Base-by-base conservation (phyloP, 2,329 filamentous ascomycete genomes). In the Ceratocystis lukuohia region DNA sequence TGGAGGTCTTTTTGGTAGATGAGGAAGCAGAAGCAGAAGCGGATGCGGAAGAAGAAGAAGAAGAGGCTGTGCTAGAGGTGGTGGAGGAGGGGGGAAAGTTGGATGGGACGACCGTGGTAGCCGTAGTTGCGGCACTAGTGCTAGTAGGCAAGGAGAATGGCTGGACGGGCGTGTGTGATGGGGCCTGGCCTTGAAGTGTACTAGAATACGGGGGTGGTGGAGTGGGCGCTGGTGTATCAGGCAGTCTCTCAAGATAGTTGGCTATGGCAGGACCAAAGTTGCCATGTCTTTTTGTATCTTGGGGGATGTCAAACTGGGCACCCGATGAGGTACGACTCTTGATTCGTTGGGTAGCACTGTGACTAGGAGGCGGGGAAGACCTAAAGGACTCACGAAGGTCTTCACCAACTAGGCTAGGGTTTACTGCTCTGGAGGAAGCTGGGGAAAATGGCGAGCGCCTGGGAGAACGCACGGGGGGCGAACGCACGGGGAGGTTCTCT, bases 171-270 rank as follows among this genome's bases (percentile, higher is more conserved):
- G n/a, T 8, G 15, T 37, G 56, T 22, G 25, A 10, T n/a, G 48
- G 20, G n/a, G 25, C 20, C 2, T 59, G 25, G 56, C 33, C 56
- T 59, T 37, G 56, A n/a, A 59, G 28, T n/a, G 56, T 59, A 57
- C 30, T 12, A 41, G 48, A 45, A 41, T 44, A 20, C 7, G 48
- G 25, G 17, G 66, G 66, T 12, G 63, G 66, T 15, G 66, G 66
- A 10, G 66, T 68, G 28, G 66, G 63, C 15, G 66, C 66, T 30
- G 66, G 66, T 4, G 66, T 68, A 20, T 63, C 64, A 20, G 66
- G 66, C 12, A 63, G 64, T 37, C 61, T 37, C 17, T 65, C 37
- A n/a, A 61, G 44, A 22, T 64, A 64, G n/a, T 50, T 64, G 56
- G 41, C 56, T 61, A 64, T 53, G 44, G 53, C 44, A 25, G 45